Conservation (phyloP, 192 early-diverging fungal species). For the Linderina pennispora region DNA sequence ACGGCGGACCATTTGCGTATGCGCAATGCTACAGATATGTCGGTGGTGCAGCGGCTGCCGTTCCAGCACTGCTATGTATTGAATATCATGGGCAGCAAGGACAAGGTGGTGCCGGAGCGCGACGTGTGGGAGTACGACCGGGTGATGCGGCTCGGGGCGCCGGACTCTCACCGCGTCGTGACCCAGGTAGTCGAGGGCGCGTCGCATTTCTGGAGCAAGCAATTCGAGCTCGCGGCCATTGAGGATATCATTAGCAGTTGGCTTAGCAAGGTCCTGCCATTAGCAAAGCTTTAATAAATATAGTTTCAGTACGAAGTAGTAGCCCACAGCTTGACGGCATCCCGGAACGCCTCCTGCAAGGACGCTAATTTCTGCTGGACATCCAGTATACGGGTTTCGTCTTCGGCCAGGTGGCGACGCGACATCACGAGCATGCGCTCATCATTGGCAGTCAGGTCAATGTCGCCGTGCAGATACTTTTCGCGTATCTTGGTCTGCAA, state of each 20-base stretch:
- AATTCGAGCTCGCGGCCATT: constrained; percentile 3
- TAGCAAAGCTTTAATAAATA: not conserved
- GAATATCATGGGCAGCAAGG: constrained; percentile 45
- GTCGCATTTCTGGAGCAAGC: constrained; percentile 28
- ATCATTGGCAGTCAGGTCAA: too few species aligned
- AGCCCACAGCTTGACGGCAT: too few species aligned
- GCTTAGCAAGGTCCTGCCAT: not conserved
- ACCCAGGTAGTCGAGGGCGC: constrained; percentile 26
- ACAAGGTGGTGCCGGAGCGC: constrained; percentile 41
- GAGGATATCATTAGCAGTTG: not conserved
- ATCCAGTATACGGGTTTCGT: too few species aligned
- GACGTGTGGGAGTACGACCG: constrained; percentile 45
- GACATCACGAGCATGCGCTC: too few species aligned
- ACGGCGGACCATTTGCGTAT: constrained; percentile 17
- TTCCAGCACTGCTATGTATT: constrained; percentile 37
- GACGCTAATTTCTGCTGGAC: too few species aligned
- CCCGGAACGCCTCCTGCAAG: too few species aligned
- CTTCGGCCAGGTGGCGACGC: too few species aligned
- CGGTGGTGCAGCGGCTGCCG: constrained; percentile 33
- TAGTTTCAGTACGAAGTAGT: too few species aligned
- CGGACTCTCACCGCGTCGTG: not conserved
- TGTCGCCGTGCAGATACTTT: too few species aligned
- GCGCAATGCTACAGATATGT: constrained; percentile 41
- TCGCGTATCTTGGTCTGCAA: not conserved
- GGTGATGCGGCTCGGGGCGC: constrained; percentile 18